phyloP scores from a whole-genome alignment of 2,329 filamentous ascomycete species.

The Hymenoscyphus repandus region DNA sequence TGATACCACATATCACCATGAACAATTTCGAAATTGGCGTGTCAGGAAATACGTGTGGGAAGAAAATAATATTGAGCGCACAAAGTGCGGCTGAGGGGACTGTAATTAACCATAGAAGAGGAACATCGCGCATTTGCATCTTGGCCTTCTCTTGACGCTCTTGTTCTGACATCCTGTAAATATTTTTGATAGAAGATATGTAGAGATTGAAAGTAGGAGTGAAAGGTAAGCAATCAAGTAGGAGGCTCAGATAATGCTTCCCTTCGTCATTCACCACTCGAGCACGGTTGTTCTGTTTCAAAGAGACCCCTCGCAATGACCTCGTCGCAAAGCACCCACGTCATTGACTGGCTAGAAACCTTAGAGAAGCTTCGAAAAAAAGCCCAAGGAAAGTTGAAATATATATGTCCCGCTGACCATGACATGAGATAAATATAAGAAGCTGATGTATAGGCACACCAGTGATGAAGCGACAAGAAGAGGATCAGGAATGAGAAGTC shows the following conservation, averaged over 20 bases:
- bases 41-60: conserved; percentile 17
- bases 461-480: too few species aligned
- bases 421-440: too few species aligned
- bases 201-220: too few species aligned
- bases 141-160: background rate
- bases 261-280: too few species aligned
- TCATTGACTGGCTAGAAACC: background rate
- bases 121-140: background rate
- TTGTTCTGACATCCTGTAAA: background rate
- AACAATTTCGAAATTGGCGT: conserved; percentile 13
- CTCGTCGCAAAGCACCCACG: background rate
- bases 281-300: too few species aligned
- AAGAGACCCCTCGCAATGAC: too few species aligned
- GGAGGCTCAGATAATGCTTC: too few species aligned
- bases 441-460: too few species aligned
- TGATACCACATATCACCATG: conserved; percentile 6
- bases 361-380: background rate
- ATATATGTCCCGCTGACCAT: too few species aligned
- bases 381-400: too few species aligned
- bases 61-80: conserved; percentile 12
- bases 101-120: conserved; percentile 1
- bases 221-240: too few species aligned
- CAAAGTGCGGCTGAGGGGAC: conserved; percentile 10
- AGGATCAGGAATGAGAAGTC: too few species aligned
- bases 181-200: background rate